These are phyloP conservation scores for Asterophora parasitica DNA, from an alignment of 768 basidiomycete species.

Conservation along the genomic window DNA sequence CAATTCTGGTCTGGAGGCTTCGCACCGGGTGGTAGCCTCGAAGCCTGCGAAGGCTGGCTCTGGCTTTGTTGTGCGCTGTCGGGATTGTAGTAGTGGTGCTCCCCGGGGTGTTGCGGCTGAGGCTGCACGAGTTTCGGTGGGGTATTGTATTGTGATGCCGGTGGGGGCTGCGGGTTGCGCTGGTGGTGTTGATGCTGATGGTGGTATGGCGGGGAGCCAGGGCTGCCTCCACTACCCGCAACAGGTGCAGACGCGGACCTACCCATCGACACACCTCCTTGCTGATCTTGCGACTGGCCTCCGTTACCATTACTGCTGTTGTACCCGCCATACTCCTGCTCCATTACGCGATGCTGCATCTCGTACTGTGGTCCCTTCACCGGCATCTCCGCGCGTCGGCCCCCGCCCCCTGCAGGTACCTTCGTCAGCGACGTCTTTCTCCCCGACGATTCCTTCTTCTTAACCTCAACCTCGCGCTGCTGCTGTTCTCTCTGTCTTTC, in stretches of 20 bases:
- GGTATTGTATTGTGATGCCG: slow-evolving; percentile 16
- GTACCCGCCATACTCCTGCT: slow-evolving; percentile 72
- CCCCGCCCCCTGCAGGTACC: slow-evolving; percentile 35
- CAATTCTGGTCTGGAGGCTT: slow-evolving; percentile 48
- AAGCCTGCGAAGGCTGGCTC: slow-evolving; percentile 29
- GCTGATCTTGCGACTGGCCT: slow-evolving; percentile 29
- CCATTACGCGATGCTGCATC: slow-evolving; percentile 90
- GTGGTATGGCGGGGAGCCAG: too few relatives aligned
- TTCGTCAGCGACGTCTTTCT: slow-evolving; percentile 67
- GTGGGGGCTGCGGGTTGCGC: slow-evolving; percentile 24
- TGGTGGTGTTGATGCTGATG: slow-evolving; percentile 26
- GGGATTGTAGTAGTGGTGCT: slow-evolving; percentile 36
- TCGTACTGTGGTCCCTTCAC: slow-evolving; percentile 90
- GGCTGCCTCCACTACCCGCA: slow-evolving; percentile 16
- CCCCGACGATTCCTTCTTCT: slow-evolving; percentile 52
- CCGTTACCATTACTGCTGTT: slow-evolving; percentile 8
- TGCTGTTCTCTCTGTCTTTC: slow-evolving; percentile 18
- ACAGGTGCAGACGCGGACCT: slow-evolving; percentile 22
- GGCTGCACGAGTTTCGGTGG: slow-evolving; percentile 20
- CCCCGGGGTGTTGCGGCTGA: slow-evolving; percentile 25
- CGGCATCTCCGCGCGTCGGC: slow-evolving; percentile 78
- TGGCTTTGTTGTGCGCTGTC: slow-evolving; percentile 16
- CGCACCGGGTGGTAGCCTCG: slow-evolving; percentile 52
- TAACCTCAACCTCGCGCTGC: slow-evolving; percentile 45
- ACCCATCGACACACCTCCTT: slow-evolving; percentile 24